Conservation (phyloP, 352 stramenopile species). For the Pythium folliculosum region DNA sequence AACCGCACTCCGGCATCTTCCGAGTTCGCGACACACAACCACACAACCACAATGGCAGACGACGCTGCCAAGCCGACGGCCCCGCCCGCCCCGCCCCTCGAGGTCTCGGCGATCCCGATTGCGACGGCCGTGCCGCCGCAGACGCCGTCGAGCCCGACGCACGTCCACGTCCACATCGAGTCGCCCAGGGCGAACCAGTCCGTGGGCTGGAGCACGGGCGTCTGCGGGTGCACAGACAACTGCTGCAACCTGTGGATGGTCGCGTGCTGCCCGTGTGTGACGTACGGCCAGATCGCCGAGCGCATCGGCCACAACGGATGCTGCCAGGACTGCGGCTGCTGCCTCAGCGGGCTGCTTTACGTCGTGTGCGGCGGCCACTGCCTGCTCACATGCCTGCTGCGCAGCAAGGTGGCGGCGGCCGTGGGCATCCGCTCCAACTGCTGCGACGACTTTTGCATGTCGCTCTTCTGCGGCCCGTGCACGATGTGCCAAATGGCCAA, state of each 20-base stretch:
- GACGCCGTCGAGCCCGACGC: constrained; percentile 2
- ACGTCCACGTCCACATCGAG: constrained; percentile 14
- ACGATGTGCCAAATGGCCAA: constrained; percentile 28
- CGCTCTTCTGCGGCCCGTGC: constrained; percentile 16
- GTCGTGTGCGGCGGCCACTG: background rate
- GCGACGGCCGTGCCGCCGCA: constrained; percentile 5
- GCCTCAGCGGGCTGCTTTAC: constrained; percentile 3
- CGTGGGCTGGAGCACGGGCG: constrained; percentile 9
- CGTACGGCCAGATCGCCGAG: constrained; percentile 21
- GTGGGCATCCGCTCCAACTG: constrained; percentile 6
- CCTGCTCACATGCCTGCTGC: constrained; percentile 17
- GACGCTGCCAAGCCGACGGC: background rate
- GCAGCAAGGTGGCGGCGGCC: constrained; percentile 9
- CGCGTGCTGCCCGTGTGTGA: constrained; percentile 19
- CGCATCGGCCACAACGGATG: constrained; percentile 21
- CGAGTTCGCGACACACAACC: background rate
- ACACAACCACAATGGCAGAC: background rate
- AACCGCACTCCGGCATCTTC: background rate
- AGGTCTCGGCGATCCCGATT: background rate
- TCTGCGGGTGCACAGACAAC: constrained; percentile 22
- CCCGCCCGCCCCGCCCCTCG: background rate
- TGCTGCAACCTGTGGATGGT: constrained; percentile 27
- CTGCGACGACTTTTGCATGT: constrained; percentile 16
- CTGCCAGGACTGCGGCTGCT: constrained; percentile 13
- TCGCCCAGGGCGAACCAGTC: constrained; percentile 1